phyloP scores from a whole-genome alignment of 1,284 basidiomycete genomes.

The Chiua sp. region DNA sequence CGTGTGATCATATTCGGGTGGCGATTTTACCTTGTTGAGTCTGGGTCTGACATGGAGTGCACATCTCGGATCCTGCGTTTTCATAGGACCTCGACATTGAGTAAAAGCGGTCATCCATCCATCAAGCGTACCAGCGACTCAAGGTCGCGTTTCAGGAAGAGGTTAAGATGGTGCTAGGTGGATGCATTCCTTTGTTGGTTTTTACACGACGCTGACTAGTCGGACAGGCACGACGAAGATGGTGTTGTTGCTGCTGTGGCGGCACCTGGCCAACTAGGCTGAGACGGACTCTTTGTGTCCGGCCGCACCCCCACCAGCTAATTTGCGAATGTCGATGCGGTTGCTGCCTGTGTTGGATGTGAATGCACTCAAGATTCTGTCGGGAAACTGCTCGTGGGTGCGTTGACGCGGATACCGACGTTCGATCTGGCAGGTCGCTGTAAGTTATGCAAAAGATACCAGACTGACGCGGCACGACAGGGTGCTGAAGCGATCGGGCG shows the following conservation, averaged over 20 bases:
- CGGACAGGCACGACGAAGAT: constrained; percentile 80
- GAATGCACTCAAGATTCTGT: constrained; percentile 60
- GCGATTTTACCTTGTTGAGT: constrained; percentile 23
- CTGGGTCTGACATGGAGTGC: constrained; percentile 33
- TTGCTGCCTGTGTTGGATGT: constrained; percentile 59
- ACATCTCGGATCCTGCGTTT: constrained; percentile 56
- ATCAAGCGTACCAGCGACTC: constrained; percentile 62
- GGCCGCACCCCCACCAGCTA: constrained; percentile 23
- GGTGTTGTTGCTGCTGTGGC: constrained; percentile 83
- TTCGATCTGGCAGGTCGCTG: constrained; percentile 53
- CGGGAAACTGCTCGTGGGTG: constrained; percentile 52
- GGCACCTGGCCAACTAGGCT: too few relatives aligned
- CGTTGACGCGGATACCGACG: constrained; percentile 51
- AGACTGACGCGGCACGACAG: constrained; percentile 27
- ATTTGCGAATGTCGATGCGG: constrained; percentile 53
- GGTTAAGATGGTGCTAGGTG: constrained; percentile 60
- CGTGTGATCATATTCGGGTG: constrained; percentile 70
- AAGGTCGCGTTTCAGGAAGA: constrained; percentile 48
- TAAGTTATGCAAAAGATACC: not conserved
- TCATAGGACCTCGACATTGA: constrained; percentile 68
- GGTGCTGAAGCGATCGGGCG: constrained; percentile 44
- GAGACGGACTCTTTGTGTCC: constrained; percentile 43
- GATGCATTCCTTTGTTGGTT: constrained; percentile 24
- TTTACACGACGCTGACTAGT: not conserved
- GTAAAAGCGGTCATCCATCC: constrained; percentile 69